A percentile compares a stretch with the other conserved stretches of the same genome.
These are phyloP conservation scores for Cavenderia fasciculata DNA, from an alignment of 78 protist species.

Conservation along the genomic window DNA sequence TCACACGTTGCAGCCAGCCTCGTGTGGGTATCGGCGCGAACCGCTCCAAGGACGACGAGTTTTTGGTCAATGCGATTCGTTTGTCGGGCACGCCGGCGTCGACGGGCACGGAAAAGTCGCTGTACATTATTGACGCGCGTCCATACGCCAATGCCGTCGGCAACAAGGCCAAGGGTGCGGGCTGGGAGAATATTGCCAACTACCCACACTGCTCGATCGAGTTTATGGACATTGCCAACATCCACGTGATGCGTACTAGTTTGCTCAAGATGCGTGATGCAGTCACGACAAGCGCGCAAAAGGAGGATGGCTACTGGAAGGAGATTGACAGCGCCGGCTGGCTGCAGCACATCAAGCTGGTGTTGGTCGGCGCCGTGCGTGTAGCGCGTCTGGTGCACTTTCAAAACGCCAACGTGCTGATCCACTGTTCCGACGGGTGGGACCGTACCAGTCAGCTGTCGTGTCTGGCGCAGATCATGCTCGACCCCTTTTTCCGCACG, in stretches of 20 bases:
- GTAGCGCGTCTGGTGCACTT: conserved; percentile 29
- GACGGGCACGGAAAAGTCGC: not conserved
- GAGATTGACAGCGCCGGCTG: conserved; percentile 65
- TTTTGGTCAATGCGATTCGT: conserved; percentile 62
- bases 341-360: conserved; percentile 49
- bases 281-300: not conserved
- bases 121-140: conserved; percentile 82
- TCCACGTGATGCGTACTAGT: conserved; percentile 89
- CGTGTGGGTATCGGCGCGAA: conserved; percentile 72
- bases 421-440: conserved; percentile 98
- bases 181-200: conserved; percentile 37
- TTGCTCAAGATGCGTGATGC: conserved; percentile 49
- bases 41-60: conserved; percentile 78
- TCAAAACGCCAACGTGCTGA: conserved; percentile 73
- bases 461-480: conserved; percentile 82
- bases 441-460: conserved; percentile 94
- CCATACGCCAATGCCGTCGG: conserved; percentile 90
- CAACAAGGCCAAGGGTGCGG: conserved; percentile 81
- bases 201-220: conserved; percentile 82
- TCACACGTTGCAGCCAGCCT: conserved; percentile 88
- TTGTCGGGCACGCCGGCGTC: not conserved
- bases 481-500: conserved; percentile 95
- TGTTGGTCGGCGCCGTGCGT: conserved; percentile 46
- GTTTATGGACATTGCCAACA: conserved; percentile 87
- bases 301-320: conserved; percentile 43